Base-by-base conservation (phyloP, 2,329 filamentous ascomycete genomes). In the Magnaporthiopsis poae region DNA sequence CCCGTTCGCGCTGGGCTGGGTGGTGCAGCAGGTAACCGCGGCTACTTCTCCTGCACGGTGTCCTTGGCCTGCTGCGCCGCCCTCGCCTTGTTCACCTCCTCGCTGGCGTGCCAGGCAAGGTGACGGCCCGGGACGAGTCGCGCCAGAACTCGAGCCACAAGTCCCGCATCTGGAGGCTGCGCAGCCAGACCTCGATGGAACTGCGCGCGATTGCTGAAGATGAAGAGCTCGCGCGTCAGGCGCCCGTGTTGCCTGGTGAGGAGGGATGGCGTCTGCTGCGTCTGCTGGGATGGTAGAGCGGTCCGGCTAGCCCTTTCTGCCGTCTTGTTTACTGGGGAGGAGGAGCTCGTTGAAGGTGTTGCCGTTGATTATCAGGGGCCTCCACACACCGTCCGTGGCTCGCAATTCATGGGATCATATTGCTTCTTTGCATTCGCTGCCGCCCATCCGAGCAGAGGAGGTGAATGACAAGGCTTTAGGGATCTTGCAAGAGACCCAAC, bases 191-290 rank as follows among this genome's bases (percentile, higher is more conserved):
- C 60, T 74, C 31, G 5, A 31, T 31, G 74, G 69, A 79, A 78
- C 67, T 73, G 70, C 33, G 63, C 61, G 46, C 67, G 62, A 62
- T 75, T 74, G 62, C 74, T 74, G 72, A 79, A 76, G 35, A 77
- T 76, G 13, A 79, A 73, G 59, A 78, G 74, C 68, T 79, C 76
- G 68, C 78, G 71, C 64, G 79, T 72, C 46, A 79, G 76, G 39
- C 77, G 75, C 69, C 77, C 74, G 69, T 77, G 75, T 69, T 78
- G 77, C 3, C 13, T 33, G 12, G 62, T 31, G 62, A 3, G 8
- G 46, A 33, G 29, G 36, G 65, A 46, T 52, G 3, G 46, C 64
- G 62, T 62, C 27, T 60, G 64, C 13, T 15, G 39, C 15, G 39
- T 18, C 39, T 46, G 46, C 11, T 18, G 39, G 39, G 39, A 15